These are phyloP conservation scores for Lenwebbia sp. DNA, from an alignment of 345 rosid genomes.

Conservation along the genomic window DNA sequence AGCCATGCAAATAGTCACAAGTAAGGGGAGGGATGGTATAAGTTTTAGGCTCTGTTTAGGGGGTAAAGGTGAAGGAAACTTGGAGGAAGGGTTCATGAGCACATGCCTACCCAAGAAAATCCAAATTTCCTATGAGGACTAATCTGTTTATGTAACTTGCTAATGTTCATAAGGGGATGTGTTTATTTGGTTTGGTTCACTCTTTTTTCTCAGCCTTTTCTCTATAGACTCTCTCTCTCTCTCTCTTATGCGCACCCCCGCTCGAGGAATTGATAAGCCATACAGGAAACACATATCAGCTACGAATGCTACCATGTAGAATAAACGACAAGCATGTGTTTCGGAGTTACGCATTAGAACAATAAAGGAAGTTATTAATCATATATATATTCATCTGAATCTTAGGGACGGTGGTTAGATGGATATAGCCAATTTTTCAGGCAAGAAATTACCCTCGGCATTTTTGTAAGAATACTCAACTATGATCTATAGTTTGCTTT, in stretches of 20 bases:
- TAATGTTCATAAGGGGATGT: background rate
- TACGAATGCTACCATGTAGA: background rate
- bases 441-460: background rate
- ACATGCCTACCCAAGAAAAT: constrained; percentile 47
- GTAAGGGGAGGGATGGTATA: constrained; percentile 30
- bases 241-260: background rate
- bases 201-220: background rate
- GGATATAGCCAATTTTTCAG: background rate
- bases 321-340: background rate
- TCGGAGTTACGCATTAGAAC: background rate
- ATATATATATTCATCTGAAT: background rate
- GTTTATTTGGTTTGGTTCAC: background rate
- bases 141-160: constrained; percentile 2
- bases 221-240: background rate
- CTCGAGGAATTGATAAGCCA: background rate
- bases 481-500: background rate
- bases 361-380: background rate
- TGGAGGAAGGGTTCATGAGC: constrained; percentile 32
- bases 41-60: constrained; percentile 35
- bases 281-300: background rate
- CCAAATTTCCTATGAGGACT: constrained; percentile 25
- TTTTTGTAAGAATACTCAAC: background rate
- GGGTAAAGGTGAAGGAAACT: constrained; percentile 10
- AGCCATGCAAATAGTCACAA: constrained; percentile 27
- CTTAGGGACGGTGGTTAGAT: background rate